A percentile compares a stretch with the other conserved stretches of the same genome.
Conservation (phyloP, 352 stramenopile genomes). For the Saprolegnia diclina region DNA sequence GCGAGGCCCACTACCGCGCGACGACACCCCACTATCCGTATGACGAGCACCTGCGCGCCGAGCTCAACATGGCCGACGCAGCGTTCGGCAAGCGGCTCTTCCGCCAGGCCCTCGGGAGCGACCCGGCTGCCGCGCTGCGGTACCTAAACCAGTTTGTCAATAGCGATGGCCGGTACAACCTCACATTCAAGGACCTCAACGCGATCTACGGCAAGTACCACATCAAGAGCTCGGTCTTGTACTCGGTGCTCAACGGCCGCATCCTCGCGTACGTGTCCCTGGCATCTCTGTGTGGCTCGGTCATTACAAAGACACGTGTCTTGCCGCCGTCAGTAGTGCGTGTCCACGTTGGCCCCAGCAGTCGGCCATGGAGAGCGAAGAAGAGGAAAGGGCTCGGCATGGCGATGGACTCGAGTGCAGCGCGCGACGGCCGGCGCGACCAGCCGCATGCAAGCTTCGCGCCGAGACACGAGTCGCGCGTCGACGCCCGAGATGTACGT, state of each 20-base stretch:
- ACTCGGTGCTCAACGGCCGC: neutral
- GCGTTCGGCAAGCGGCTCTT: neutral
- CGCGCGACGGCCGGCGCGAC: too few species aligned
- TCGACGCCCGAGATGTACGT: too few species aligned
- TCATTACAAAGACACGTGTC: too few species aligned
- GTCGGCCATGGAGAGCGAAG: too few species aligned
- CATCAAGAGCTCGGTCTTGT: neutral
- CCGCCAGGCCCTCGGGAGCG: neutral
- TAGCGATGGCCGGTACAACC: neutral
- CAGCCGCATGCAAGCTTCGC: too few species aligned
- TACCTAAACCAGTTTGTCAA: conserved; percentile 3
- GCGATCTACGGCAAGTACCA: neutral
- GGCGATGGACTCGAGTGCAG: too few species aligned
- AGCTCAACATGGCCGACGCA: conserved; percentile 8
- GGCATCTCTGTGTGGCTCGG: too few species aligned
- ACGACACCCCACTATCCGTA: neutral
- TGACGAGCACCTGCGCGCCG: neutral
- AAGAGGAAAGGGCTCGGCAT: too few species aligned
- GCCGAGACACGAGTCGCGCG: too few species aligned
- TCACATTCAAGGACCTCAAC: neutral
- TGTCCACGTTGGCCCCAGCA: too few species aligned
- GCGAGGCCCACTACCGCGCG: neutral
- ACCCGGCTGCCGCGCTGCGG: neutral
- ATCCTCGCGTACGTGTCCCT: neutral
- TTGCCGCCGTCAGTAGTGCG: too few species aligned